Evolutionary conservation across 2,329 filamentous ascomycete genomes (phyloP).

Genomic region (Paecilomyces sp.): DNA sequence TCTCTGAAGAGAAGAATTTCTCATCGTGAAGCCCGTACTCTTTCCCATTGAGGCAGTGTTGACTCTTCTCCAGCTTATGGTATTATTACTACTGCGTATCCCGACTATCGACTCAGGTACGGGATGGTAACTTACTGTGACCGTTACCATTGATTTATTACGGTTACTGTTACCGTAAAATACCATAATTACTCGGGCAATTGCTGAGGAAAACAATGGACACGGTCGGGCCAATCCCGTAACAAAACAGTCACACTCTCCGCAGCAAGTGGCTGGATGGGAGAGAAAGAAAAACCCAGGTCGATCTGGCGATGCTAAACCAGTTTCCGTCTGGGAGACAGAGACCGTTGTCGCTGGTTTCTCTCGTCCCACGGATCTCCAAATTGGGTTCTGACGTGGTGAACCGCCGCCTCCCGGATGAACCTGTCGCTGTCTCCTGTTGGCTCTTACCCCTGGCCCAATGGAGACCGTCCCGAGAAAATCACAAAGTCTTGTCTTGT

Average conservation of each 20-base stretch:
- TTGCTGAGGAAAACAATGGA: too few species aligned
- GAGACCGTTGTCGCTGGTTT: background rate
- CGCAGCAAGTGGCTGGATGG: background rate
- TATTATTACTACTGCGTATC: too few species aligned
- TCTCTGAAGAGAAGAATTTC: too few species aligned
- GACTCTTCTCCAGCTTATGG: too few species aligned
- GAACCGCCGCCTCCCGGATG: background rate
- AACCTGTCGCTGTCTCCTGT: background rate
- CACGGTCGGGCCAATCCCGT: background rate
- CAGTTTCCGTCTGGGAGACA: background rate
- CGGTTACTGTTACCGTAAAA: too few species aligned
- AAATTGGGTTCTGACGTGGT: background rate
- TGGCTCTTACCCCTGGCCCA: background rate
- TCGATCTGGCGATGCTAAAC: background rate
- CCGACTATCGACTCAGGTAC: too few species aligned
- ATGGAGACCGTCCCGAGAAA: background rate
- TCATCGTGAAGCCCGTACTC: too few species aligned
- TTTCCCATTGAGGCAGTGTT: too few species aligned
- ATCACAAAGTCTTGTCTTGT: background rate
- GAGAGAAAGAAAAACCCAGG: background rate
- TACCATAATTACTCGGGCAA: too few species aligned
- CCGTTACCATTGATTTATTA: too few species aligned
- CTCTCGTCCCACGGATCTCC: background rate
- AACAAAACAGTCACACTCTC: background rate
- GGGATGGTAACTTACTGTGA: too few species aligned